phyloP scores from a whole-genome alignment of 176 grass and related monocot genomes.

The Aechmea fasciata region DNA sequence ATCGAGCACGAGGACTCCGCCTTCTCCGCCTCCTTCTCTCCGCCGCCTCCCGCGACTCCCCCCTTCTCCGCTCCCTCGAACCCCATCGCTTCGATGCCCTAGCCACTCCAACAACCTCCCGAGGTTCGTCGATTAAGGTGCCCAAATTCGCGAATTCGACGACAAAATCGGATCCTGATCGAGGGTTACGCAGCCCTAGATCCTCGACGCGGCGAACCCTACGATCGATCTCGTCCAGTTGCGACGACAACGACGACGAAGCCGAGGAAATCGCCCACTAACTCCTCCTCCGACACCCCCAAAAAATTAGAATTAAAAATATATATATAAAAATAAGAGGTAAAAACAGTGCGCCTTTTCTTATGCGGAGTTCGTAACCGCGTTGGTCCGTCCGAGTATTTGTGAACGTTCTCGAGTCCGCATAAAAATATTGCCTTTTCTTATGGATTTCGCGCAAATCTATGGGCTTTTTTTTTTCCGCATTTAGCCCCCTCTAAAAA shows the following conservation, averaged over 20 bases:
- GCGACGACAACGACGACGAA: not conserved
- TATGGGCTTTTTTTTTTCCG: no score
- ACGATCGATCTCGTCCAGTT: not conserved
- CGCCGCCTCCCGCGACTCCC: constrained; percentile 7
- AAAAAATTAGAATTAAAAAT: no score
- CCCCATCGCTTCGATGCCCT: not conserved
- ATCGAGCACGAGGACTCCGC: constrained; percentile 70
- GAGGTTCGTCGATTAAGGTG: not conserved
- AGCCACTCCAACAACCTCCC: not conserved
- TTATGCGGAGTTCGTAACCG: no score
- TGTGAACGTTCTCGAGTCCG: no score
- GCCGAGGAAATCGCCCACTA: not conserved
- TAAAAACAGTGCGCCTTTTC: no score
- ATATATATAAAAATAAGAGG: no score
- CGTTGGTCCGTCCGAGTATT: no score
- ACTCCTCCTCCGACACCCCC: not conserved
- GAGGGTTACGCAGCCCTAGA: not conserved
- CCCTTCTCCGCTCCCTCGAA: constrained; percentile 16
- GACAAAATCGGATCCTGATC: not conserved
- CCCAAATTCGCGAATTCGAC: not conserved
- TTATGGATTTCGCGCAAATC: no score
- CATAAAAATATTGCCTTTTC: no score
- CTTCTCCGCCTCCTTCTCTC: constrained; percentile 30
- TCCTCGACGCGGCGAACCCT: not conserved
- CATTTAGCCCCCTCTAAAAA: no score